These are phyloP conservation scores for Andrographis paniculata DNA, from an alignment of 305 asterid genomes.

Conservation along the genomic window DNA sequence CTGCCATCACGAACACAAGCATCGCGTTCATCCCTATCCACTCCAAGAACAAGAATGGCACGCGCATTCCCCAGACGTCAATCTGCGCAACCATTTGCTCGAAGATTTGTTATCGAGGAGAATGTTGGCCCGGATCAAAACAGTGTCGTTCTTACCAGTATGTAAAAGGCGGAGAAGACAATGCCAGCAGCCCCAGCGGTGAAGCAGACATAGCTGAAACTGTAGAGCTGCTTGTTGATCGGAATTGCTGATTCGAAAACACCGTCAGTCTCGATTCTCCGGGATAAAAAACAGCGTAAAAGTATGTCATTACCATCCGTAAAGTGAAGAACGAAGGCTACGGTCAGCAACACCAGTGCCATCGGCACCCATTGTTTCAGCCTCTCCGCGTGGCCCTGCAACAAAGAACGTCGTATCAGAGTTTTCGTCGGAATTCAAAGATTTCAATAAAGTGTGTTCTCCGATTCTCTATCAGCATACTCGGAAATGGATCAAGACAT, in stretches of 20 bases:
- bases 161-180: constrained; percentile 59
- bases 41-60: constrained; percentile 29
- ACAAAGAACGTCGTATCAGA: background rate
- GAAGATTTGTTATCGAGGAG: background rate
- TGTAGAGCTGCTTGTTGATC: constrained; percentile 75
- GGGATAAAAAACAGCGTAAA: background rate
- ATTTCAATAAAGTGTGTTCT: background rate
- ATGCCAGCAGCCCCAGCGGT: constrained; percentile 89
- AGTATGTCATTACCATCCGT: constrained; percentile 48
- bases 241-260: constrained; percentile 68
- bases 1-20: constrained; percentile 81
- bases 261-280: background rate
- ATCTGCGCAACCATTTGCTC: background rate
- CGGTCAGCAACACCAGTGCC: constrained; percentile 43
- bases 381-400: constrained; percentile 66
- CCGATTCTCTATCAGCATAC: no score
- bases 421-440: background rate
- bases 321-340: constrained; percentile 63
- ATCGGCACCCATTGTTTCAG: constrained; percentile 78
- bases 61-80: background rate
- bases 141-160: constrained; percentile 33
- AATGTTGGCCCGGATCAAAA: background rate
- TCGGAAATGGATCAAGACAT: constrained; percentile 70
- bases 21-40: constrained; percentile 96
- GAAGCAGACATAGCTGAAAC: constrained; percentile 81